Base-by-base conservation (phyloP, 306 rosid genomes). In the Corylus heterophylla region DNA sequence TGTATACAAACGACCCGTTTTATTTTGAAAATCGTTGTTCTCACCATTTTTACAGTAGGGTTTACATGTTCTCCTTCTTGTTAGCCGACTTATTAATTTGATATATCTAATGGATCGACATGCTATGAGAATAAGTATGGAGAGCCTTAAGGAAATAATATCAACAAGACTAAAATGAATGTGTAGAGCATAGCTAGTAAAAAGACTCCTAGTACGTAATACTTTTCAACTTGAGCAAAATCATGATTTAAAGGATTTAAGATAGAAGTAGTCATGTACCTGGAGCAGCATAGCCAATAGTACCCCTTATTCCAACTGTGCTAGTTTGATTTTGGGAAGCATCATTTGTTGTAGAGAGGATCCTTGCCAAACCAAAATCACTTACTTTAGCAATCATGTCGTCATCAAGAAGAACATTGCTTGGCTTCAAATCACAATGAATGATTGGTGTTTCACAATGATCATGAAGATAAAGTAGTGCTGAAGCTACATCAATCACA, bases 361-460 rank as follows among this genome's bases (percentile, higher is more conserved):
- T 27, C 71, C 75, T 81, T 74, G 85, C 78, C 50, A 73, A 29
- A 35, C 84, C 87, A 68, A 84, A 84, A 73, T 80, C 82, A 80
- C 84, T 67, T 31, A 80, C 74, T 7, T 42, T 78, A 42, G 69
- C 74, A 16, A 72, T 71, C 74, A 74, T 47, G n/a, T 48, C 50
- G 31, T 71, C 50, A 8, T 45, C 49, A 45, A 45, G 49, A 44
- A 44, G 47, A 4, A 45, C 49, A 45, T 45, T 45, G 49, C 77
- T 71, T 8, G 82, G 83, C 75, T 80, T 80, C 1, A 80, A 4
- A 29, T 80, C 83, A 45, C 78, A 64, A 54, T 80, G 78, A 54
- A 74, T 1, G 13, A 80, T 12, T 16, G 52, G 8, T 12, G 47
- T 49, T 8, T 74, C 74, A 64, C 78, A 52, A 1, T 79, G 68